These are phyloP conservation scores for Boehmeria nivea DNA, from an alignment of 306 rosid genomes.

Conservation along the genomic window DNA sequence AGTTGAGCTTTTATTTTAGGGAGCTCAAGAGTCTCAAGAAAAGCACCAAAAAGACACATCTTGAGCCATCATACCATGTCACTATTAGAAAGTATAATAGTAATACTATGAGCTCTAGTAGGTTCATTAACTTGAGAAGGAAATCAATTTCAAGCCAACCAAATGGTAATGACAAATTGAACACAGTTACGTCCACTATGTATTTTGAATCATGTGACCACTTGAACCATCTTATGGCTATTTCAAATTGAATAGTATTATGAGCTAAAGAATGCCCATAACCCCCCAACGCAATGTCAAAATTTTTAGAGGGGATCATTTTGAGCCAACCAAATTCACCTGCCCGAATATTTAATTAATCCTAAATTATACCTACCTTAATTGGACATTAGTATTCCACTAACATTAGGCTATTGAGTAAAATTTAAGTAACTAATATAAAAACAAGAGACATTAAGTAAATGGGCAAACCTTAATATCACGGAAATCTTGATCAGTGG, in stretches of 20 bases:
- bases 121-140: no score
- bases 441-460: not conserved
- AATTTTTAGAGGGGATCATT: not conserved
- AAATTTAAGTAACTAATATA: not conserved
- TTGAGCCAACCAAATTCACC: not conserved
- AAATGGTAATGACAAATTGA: no score
- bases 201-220: no score
- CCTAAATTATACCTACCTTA: not conserved
- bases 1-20: not conserved
- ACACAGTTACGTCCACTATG: no score
- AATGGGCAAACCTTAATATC: slow-evolving; percentile 52
- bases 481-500: slow-evolving; percentile 43
- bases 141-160: not conserved
- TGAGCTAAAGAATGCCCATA: not conserved
- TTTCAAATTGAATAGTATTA: not conserved
- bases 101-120: no score
- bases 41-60: no score
- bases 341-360: not conserved
- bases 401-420: not conserved
- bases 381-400: no score
- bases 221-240: no score
- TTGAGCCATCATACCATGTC: no score
- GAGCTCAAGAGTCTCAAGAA: not conserved
- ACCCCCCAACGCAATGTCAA: not conserved
- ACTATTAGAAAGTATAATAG: no score